These are phyloP conservation scores for Umbelopsis sp. DNA, from an alignment of 371 early-diverging fungal species.

Conservation along the genomic window DNA sequence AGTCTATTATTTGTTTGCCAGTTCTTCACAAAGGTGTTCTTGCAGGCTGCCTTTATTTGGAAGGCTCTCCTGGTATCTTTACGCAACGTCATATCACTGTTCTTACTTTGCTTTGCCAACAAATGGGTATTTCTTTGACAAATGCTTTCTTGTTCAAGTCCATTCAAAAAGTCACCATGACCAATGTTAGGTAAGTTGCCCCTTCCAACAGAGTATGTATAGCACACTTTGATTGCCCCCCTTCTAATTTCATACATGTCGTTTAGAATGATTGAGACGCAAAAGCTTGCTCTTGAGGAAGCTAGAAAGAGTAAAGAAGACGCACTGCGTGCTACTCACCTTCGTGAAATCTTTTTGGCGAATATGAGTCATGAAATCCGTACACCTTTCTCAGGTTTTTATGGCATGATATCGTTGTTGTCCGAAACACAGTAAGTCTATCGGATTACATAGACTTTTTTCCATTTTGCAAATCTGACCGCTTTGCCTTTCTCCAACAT, in stretches of 20 bases:
- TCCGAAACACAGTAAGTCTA: conserved; percentile 42
- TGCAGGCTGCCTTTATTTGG: conserved; percentile 60
- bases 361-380: conserved; percentile 63
- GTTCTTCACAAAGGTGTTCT: conserved; percentile 53
- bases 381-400: conserved; percentile 63
- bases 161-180: conserved; percentile 44
- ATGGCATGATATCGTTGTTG: conserved; percentile 62
- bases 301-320: conserved; percentile 50
- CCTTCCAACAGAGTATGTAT: not conserved
- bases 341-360: conserved; percentile 59
- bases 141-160: conserved; percentile 59
- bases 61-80: conserved; percentile 59
- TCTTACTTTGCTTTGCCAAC: conserved; percentile 58
- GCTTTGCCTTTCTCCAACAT: not conserved
- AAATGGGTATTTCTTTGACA: conserved; percentile 63
- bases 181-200: conserved; percentile 33
- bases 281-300: conserved; percentile 49
- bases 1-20: conserved; percentile 61
- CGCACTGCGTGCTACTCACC: conserved; percentile 45
- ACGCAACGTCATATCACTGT: conserved; percentile 60
- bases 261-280: conserved; percentile 49
- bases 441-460: too few relatives aligned
- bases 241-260: not conserved
- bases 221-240: too few relatives aligned
- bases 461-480: not conserved